Conservation (phyloP, 2,329 filamentous ascomycete species). For the Alternaria rosae region DNA sequence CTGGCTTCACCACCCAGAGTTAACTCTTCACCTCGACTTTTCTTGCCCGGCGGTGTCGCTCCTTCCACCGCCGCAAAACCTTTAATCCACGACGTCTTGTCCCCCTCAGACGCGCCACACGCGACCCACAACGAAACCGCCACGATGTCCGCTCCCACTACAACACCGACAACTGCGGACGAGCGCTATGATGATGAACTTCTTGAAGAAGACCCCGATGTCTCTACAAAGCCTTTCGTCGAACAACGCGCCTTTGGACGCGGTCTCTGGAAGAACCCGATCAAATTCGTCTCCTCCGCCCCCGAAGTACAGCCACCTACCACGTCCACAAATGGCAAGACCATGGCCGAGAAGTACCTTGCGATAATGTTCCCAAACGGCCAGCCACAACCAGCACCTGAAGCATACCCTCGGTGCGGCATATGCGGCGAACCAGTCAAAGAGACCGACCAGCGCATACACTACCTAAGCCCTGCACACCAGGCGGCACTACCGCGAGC, state of each 20-base stretch:
- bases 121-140: neutral
- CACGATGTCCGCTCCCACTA: conserved; percentile 17
- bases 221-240: conserved; percentile 66
- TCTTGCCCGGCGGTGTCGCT: conserved; percentile 13
- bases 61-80: conserved; percentile 13
- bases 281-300: conserved; percentile 66
- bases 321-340: conserved; percentile 56
- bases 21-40: conserved; percentile 2
- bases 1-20: conserved; percentile 11
- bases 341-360: conserved; percentile 68
- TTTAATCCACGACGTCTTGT: neutral
- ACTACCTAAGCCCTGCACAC: conserved; percentile 68
- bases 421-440: conserved; percentile 49
- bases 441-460: conserved; percentile 53
- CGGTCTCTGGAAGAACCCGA: conserved; percentile 67
- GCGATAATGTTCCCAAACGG: conserved; percentile 67
- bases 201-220: conserved; percentile 55
- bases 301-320: conserved; percentile 23
- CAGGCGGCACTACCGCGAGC: conserved; percentile 74
- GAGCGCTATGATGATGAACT: conserved; percentile 25
- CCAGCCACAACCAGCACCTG: conserved; percentile 26
- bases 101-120: neutral
- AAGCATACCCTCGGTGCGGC: conserved; percentile 36
- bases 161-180: conserved; percentile 1
- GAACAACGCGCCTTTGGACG: conserved; percentile 66